Base-by-base conservation (phyloP, 1,139 yeast species). In the Pichia sp. region DNA sequence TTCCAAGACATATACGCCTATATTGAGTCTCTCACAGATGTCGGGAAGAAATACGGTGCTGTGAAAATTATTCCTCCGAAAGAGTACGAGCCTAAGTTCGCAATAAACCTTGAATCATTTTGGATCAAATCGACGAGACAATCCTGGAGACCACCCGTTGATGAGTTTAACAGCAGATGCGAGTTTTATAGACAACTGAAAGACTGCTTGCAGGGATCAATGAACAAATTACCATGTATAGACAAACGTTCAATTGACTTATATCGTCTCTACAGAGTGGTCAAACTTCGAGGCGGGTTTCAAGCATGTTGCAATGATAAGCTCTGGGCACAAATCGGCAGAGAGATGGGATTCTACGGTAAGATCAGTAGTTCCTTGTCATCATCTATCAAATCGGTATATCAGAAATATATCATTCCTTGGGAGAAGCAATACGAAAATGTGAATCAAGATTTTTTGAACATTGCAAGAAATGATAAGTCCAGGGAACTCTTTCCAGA, bases 271-370 rank as follows among this genome's bases (percentile, higher is more conserved):
- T 64, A 70, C 44, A 58, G 66, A 26, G 65, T 72, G 12, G 84
- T 77, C 3, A 55, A 63, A 14, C 49, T 68, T n/a, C 59, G 75
- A 46, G 84, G 84, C 16, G 84, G 84, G 0, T 76, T 64, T 53
- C 60, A 64, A 17, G 62, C 59, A 20, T 82, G 77, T n/a, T 68
- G 76, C 33, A 58, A 63, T 34, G 67, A 66, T 39, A 74, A 74
- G 43, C 55, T 71, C 28, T 77, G 85, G 83, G 77, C 78, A 1
- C 76, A 70, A 49, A 67, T 78, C 16, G 91, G 91, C 12, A 64
- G 87, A 35, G 94, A 82, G 47, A 61, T 84, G 36, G 94, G 94
- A 0, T 81, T 78, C 52, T 69, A 74, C 23, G 86, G 83, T 4
- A 69, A 75, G 46, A 72, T 75, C 31, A 74, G 77, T 73, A 78